Base-by-base conservation (phyloP, 2,329 filamentous ascomycete species). In the Epichloe coenophiala region DNA sequence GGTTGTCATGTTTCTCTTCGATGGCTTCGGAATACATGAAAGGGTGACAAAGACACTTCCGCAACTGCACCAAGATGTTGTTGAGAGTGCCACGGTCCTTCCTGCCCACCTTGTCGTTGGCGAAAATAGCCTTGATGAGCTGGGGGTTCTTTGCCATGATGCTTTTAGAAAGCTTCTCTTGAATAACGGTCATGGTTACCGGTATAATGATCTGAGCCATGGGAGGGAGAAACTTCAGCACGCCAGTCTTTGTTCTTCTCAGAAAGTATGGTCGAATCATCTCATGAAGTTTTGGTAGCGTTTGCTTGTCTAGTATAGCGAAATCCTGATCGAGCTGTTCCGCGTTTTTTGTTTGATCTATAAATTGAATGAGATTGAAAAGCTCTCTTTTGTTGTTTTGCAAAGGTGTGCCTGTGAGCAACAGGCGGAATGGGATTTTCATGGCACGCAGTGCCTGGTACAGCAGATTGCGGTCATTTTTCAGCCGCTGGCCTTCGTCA, bases 151-250 rank as follows among this genome's bases (percentile, higher is more conserved):
- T 93, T 13, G 86, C 81, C 59, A 98, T 78, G 58, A 98, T 96
- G 2, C 86, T 94, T 62, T 90, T 93, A 70, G 93, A 95, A 0
- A 98, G 75, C 62, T 88, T 93, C 71, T 95, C 93, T 63, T 98
- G 94, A 12, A 98, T 73, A 13, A 88, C 75, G 2, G 87, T 90
- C 90, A 97, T 96, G 2, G 87, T 90, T n/a, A 98, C 83, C 0
- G 93, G 93, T 4, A 98, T 71, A 54, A 98, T 97, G 58, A 98
- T 89, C 61, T 97, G 91, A 1, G 86, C 84, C 80, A 98, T 89
- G 0, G 91, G 84, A 1, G 93, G 93, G 9, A 98, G 72, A 65
- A 96, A 95, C 39, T 87, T 91, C 48, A 98, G 73, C 0, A 96
- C 91, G 54, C 91, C 84, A 12, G 83, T 83, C 64, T 98, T 98